These are phyloP conservation scores for Lentinula lateritia DNA, from an alignment of 768 basidiomycete species.

Conservation along the genomic window DNA sequence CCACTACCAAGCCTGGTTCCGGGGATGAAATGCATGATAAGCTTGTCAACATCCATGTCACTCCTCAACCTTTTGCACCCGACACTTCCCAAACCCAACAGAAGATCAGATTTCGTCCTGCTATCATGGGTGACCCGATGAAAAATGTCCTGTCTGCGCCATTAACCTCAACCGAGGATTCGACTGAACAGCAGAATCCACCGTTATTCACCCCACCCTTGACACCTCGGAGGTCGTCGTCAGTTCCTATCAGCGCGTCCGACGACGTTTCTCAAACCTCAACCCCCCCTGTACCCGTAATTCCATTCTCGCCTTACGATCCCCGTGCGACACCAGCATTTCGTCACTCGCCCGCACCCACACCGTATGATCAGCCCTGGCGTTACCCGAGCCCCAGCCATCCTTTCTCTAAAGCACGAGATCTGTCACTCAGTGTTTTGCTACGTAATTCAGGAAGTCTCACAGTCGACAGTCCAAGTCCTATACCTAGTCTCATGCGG, in stretches of 20 bases:
- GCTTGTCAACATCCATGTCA: constrained; percentile 33
- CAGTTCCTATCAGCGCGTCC: constrained; percentile 20
- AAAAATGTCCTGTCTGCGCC: constrained; percentile 16
- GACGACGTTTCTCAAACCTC: constrained; percentile 19
- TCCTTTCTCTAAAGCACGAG: constrained; percentile 58
- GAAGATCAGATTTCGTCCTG: constrained; percentile 42
- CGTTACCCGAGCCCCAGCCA: constrained; percentile 77
- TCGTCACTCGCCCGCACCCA: constrained; percentile 68
- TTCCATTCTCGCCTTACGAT: constrained; percentile 72
- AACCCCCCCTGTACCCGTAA: constrained; percentile 25
- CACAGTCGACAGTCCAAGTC: constrained; percentile 14
- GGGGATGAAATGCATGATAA: constrained; percentile 30
- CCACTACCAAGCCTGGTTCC: constrained; percentile 17
- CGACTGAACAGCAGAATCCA: constrained; percentile 3
- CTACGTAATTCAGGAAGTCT: constrained; percentile 36
- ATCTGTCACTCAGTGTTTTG: constrained; percentile 62
- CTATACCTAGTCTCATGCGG: constrained; percentile 23
- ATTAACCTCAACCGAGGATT: constrained; percentile 10
- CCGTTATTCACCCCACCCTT: constrained; percentile 13
- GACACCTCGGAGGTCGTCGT: constrained; percentile 33
- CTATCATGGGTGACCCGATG: constrained; percentile 15
- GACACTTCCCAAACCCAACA: constrained; percentile 21
- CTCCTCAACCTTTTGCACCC: constrained; percentile 30
- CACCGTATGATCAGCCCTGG: constrained; percentile 80
- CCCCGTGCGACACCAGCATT: constrained; percentile 72